Conservation (phyloP, 2,329 filamentous ascomycete species). For the Magnaporthales sp. region DNA sequence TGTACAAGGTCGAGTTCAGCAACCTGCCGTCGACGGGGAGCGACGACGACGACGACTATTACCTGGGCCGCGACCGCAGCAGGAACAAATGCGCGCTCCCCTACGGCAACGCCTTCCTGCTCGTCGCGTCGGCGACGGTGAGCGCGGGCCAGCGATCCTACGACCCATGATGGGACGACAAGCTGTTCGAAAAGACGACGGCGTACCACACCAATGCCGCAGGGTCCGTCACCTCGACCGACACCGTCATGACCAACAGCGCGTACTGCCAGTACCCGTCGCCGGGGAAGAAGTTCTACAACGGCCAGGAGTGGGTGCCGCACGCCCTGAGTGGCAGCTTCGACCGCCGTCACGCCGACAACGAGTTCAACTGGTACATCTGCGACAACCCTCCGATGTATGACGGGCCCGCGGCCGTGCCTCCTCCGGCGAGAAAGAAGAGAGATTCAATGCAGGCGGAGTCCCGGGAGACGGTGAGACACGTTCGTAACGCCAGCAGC, state of each 20-base stretch:
- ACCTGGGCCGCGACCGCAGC: too few species aligned
- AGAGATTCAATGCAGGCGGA: too few species aligned
- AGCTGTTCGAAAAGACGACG: background rate
- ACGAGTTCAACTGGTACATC: background rate
- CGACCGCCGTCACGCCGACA: background rate
- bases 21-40: too few species aligned
- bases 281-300: background rate
- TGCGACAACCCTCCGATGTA: background rate
- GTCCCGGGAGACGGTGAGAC: background rate
- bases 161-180: background rate
- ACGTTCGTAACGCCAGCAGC: too few species aligned
- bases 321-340: background rate
- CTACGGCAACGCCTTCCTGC: too few species aligned
- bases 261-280: background rate
- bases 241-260: background rate
- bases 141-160: too few species aligned
- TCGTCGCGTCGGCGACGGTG: too few species aligned
- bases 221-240: background rate
- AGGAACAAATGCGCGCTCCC: too few species aligned
- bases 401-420: too few species aligned
- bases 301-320: background rate
- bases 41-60: too few species aligned
- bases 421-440: too few species aligned
- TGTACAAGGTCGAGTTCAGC: too few species aligned
- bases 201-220: background rate